Base-by-base conservation (phyloP, 1,139 yeast genomes). In the Geotrichum klebahnii region DNA sequence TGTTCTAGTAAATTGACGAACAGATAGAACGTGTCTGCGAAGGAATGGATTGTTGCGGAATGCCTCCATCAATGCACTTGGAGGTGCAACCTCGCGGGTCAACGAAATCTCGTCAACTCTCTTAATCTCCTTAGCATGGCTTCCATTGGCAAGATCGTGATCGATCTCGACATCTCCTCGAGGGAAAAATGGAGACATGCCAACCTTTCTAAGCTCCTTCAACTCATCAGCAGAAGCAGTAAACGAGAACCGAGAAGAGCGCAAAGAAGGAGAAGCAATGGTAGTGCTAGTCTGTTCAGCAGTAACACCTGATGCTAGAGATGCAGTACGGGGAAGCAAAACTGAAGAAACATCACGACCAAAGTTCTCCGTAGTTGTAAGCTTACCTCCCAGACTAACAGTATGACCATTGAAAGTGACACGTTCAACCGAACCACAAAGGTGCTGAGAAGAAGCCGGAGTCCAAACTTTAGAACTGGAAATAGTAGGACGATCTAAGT, bases 41-140 rank as follows among this genome's bases (percentile, higher is more conserved):
- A 88, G 77, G 79, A 90, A 92, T 56, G 95, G 87, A 69, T 90
- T 90, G 74, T 85, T 80, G 69, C 95, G 82, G 64, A 92, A 81
- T 69, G 82, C 80, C 56, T 82, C 79, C 58, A 81, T 76, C 61
- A 90, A 78, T 37, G 94, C 90, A 55, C 80, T 60, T 57, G 92
- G 86, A 60, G 92, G 88, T 38, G 85, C 77, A 55, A 85, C 74
- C 64, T 85, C 77, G 50, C 78, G 70, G 48, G 59, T 51, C 26
- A 60, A 44, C 17, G 43, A 37, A 24, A 53, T 44, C 24, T 51
- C 55, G 16, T 46, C 51, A 19, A 42, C 20, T 22, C 71, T 59
- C 45, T 35, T 36, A 23, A 32, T 43, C 12, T 33, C 54, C 26
- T 48, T 46, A 45, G 58, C 51, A 10, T 48, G 26, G 55, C 77